Evolutionary conservation across 768 basidiomycete genomes (phyloP), one percentile per base, ranked within the genome.

Genomic region (Tulasnella sp.): DNA sequence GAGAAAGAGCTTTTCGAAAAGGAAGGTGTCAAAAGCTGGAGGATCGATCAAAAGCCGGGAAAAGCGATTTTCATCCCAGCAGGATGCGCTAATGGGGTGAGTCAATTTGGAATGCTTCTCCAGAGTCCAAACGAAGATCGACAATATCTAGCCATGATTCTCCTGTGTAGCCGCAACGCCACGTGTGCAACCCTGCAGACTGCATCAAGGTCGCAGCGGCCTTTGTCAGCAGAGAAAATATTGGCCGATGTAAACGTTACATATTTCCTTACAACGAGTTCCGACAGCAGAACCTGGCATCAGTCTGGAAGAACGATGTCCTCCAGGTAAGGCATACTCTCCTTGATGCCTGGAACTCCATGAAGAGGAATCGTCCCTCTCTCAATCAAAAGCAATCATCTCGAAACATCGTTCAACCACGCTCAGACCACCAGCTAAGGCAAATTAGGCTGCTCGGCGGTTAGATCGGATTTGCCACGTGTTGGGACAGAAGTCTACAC

Each of bases 41-140:
- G 96, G 78, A 89, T 98, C 28, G 96, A 96, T 86, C 97, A 99
- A 86, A 89, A 90, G 82, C 94, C 95, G 2, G 96, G 96, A 28
- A 94, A 99, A 84, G 97, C 96, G 0, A 92, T 99, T 18, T 96
- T 98, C 85, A 96, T 99, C 81, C 97, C 97, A 20, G 97, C 97
- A 4, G 97, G 96, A 34, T 96, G 94, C 85, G 94, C 94, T 0
- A 95, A 96, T 85, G 95, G 96, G 91, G 94, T 94, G 77, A 77
- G 89, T 84, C 72, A 97, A 98, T 6, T n/a, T n/a, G 34, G 64
- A n/a, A 69, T 16, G 69, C 24, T 28, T 46, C 82, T 85, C 96
- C 96, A n/a, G n/a, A n/a, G n/a, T 40, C 31, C 31, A 14, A 69
- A 28, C 28, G 64, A 69, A 37, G 34, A 34, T 3, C 75, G 41